Base-by-base conservation (phyloP, 257 asterid species). In the Jaltomata sinuosa region DNA sequence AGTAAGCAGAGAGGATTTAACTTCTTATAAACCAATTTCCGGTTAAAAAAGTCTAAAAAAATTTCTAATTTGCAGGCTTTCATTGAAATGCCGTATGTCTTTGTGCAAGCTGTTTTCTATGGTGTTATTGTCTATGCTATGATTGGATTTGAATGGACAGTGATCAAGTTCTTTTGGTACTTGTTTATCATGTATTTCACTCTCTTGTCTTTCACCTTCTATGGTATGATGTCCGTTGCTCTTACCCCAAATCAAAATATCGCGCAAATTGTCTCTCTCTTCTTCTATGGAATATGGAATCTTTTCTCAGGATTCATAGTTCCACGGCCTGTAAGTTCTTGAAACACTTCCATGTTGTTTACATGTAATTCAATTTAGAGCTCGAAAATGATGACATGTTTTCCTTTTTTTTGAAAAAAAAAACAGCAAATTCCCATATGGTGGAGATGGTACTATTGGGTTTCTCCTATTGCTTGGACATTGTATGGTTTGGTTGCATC, bases 371-470 rank as follows among this genome's bases (percentile, higher is more conserved):
- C n/a, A n/a, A n/a, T n/a, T n/a, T n/a, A n/a, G n/a, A n/a, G n/a
- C n/a, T n/a, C n/a, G n/a, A n/a, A n/a, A n/a, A n/a, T n/a, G n/a
- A n/a, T n/a, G n/a, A n/a, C n/a, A n/a, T n/a, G n/a, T n/a, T n/a
- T n/a, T n/a, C n/a, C n/a, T n/a, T n/a, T n/a, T n/a, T n/a, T n/a
- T n/a, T n/a, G n/a, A n/a, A n/a, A n/a, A n/a, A n/a, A n/a, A n/a
- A n/a, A n/a, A n/a, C 86, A 89, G 94, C 72, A 86, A 2, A 88
- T 88, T 27, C 94, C 94, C 2, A 74, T 89, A 74, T 91, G 91
- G 94, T 91, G 94, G 94, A 89, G 91, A 86, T 91, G 94, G 94
- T 87, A 80, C 72, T 85, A 85, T 78, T 87, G 93, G 94, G 89
- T 80, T 18, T 61, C 54, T 25, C 94, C 93, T 1, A 80, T 88